Evolutionary conservation across 768 basidiomycete genomes (phyloP), one percentile per base, ranked within the genome.

Genomic region (Pleurotus tuber-regium): DNA sequence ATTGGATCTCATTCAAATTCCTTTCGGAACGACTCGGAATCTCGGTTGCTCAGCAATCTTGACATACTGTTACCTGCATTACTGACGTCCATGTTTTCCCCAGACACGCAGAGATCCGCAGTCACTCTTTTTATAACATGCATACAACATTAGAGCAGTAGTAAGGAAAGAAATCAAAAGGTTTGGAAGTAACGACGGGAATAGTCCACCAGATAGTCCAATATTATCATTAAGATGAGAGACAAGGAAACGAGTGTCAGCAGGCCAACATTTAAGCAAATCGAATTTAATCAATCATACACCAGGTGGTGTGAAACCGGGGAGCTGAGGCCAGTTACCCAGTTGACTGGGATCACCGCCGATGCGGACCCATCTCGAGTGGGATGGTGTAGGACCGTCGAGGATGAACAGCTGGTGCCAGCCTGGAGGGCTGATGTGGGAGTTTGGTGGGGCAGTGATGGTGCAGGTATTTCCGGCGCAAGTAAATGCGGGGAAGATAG

Each of bases 351-450:
- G 89, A 61, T 92, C 90, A 1, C 86, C 87, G 16, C 89, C 89
- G 44, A 92, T 86, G 23, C 88, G 80, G 10, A 92, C 79, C 82
- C 86, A 89, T 9, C 73, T 66, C 14, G 87, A 86, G 56, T 82
- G 78, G 21, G 86, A 89, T 2, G 90, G 89, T 3, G 87, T 89
- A 24, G 87, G 83, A 1, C 87, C 87, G 47, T 90, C 88, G 24
- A 92, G 70, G 40, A 92, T 72, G 62, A 86, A 92, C 8, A 92
- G 60, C 62, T 87, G 84, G 51, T 84, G 80, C 84, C 89, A 91
- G 4, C 82, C 86, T 0, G 89, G 89, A 12, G 89, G 88, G 14
- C 79, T 80, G 8, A 91, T 70, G 55, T 70, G 69, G 7, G 78
- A 69, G 58, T 89, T 83, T 0, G 89, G 89, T 8, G 89, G 90